Conservation (phyloP, 768 basidiomycete species). For the Coprinopsis strossmayeri region DNA sequence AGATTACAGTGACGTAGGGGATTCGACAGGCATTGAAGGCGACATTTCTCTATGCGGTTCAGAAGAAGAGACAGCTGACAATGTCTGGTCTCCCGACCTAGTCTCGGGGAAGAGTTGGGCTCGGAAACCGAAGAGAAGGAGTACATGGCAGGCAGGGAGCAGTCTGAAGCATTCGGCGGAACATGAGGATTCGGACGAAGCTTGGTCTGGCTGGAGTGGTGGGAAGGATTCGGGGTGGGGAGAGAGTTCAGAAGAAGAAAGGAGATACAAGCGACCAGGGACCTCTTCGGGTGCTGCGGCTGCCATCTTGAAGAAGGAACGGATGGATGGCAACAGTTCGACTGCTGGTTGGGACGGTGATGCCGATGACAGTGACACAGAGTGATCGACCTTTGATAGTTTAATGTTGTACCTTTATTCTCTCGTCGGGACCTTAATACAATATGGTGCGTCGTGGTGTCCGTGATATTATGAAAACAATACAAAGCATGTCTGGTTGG, state of each 20-base stretch:
- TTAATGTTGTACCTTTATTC: too few relatives aligned
- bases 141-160: conserved; percentile 10
- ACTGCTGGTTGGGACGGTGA: conserved; percentile 40
- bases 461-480: conserved; percentile 23
- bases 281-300: conserved; percentile 4
- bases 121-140: conserved; percentile 1
- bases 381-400: neutral
- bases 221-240: conserved; percentile 12
- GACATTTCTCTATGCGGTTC: conserved; percentile 36
- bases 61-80: conserved; percentile 27
- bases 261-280: conserved; percentile 1
- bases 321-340: conserved; percentile 18
- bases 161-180: conserved; percentile 7
- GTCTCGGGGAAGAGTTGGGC: neutral
- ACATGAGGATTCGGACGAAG: conserved; percentile 6
- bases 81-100: conserved; percentile 1
- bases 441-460: conserved; percentile 16
- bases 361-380: conserved; percentile 32
- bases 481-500: conserved; percentile 12
- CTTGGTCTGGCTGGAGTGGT: conserved; percentile 9
- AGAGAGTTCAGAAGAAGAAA: conserved; percentile 11
- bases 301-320: conserved; percentile 6
- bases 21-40: conserved; percentile 33
- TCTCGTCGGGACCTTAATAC: too few relatives aligned
- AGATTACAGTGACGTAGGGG: conserved; percentile 20